Evolutionary conservation across 805 yeast genomes (phyloP).

Genomic region (Candida patagonica): DNA sequence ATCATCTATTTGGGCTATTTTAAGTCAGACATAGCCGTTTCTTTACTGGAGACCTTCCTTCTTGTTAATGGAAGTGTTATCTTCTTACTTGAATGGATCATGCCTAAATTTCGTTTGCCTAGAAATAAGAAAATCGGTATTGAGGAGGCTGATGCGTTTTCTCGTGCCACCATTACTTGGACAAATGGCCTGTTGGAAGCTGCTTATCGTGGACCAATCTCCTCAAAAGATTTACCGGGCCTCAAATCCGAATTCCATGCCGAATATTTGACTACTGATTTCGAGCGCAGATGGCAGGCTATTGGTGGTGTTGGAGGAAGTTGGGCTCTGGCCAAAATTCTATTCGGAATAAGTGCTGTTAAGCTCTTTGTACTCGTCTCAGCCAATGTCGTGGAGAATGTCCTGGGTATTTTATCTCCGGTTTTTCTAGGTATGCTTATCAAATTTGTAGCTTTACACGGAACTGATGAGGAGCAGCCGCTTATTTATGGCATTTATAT

Average conservation of each 20-base stretch:
- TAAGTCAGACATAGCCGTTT: not conserved
- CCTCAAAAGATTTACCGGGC: constrained; percentile 53
- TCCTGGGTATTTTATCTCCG: constrained; percentile 65
- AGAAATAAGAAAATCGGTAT: constrained; percentile 2
- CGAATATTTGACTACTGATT: constrained; percentile 32
- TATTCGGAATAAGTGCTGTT: constrained; percentile 53
- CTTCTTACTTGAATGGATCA: constrained; percentile 6
- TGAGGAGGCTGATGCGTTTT: constrained; percentile 9
- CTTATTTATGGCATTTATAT: constrained; percentile 48
- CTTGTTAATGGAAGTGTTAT: constrained; percentile 1
- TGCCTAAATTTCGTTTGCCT: constrained; percentile 3
- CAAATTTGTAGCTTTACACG: constrained; percentile 37
- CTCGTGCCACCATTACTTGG: constrained; percentile 8
- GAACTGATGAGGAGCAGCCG: constrained; percentile 22
- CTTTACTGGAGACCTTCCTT: not conserved
- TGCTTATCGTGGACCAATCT: constrained; percentile 7
- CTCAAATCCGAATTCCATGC: constrained; percentile 57
- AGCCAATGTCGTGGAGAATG: constrained; percentile 58
- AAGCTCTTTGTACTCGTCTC: constrained; percentile 53
- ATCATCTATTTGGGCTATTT: not conserved
- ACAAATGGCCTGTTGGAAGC: constrained; percentile 5
- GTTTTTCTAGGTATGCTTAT: constrained; percentile 58
- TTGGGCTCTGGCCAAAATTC: constrained; percentile 46
- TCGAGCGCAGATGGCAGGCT: constrained; percentile 47
- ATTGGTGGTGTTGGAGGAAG: constrained; percentile 30